phyloP scores from a whole-genome alignment of 768 basidiomycete species.

The Sarcodon sp. region DNA sequence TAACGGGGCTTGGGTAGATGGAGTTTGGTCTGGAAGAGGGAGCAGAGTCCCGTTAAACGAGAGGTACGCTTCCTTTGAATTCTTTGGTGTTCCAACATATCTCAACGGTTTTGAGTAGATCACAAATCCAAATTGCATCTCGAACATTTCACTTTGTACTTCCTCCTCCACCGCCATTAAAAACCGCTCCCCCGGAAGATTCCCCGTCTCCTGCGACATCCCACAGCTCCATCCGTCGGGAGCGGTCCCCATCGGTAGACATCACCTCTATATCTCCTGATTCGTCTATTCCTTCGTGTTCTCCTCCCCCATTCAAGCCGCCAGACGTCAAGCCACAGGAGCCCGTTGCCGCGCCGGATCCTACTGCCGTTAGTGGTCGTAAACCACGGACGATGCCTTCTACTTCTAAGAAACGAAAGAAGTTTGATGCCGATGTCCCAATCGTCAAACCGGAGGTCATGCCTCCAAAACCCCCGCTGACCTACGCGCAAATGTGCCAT shows the following conservation, averaged over 20 bases:
- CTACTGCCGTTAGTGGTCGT: conserved; percentile 7
- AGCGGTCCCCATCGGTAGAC: conserved; percentile 72
- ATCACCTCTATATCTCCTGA: conserved; percentile 41
- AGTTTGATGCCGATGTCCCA: conserved; percentile 28
- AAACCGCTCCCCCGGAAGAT: conserved; percentile 53
- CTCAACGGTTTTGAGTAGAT: conserved; percentile 29
- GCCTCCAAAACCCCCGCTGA: conserved; percentile 80
- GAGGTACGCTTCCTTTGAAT: conserved; percentile 34
- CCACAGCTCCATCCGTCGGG: conserved; percentile 45
- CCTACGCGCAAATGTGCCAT: conserved; percentile 88
- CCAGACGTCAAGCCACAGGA: conserved; percentile 18
- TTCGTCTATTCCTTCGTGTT: conserved; percentile 67
- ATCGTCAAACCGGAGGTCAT: conserved; percentile 58
- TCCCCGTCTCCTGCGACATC: conserved; percentile 66
- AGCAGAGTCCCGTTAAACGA: conserved; percentile 77
- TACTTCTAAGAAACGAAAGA: conserved; percentile 56
- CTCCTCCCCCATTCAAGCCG: conserved; percentile 43
- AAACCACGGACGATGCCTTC: conserved; percentile 22
- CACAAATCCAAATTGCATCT: conserved; percentile 94
- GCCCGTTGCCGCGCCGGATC: conserved; percentile 1
- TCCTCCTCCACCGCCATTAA: conserved; percentile 52
- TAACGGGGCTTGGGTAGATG: conserved; percentile 97
- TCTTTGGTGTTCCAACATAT: neutral
- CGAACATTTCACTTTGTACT: conserved; percentile 95
- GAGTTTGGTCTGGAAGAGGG: conserved; percentile 87